Base-by-base conservation (phyloP, 108 stramenopile genomes). In the Parietichytrium sp. region DNA sequence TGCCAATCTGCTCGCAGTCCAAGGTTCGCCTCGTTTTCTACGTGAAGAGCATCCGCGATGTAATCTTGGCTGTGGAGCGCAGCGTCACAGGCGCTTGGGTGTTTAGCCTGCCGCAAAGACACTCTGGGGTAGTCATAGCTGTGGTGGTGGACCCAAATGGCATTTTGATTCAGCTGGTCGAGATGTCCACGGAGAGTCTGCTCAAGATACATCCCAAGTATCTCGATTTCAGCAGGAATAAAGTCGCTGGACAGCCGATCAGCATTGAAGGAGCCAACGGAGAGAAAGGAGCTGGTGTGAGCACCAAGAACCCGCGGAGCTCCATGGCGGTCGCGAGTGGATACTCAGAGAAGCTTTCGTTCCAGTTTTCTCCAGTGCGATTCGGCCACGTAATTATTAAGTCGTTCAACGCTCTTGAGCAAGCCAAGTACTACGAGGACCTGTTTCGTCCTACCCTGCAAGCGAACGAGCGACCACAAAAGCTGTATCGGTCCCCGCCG, bases 101-200 rank as follows among this genome's bases (percentile, higher is more conserved):
- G 10, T 72, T 72, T n/a, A 33, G 61, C 61, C 20, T 38, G 36
- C 61, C 61, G 33, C 61, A 72, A 45, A 33, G 61, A 8, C 61
- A 72, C 42, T 8, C 61, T 10, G 45, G 29, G 10, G 61, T 72
- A 0, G 38, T 72, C 42, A 72, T 72, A 45, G 61, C 61, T n/a
- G 25, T 72, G 23, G 33, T 72, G 7, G 61, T 72, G 20, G 61
- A 72, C 61, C 61, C 61, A 7, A 72, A 72, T 72, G 61, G 61
- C 10, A 72, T 72, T 72, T 42, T 72, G 23, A 20, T 72, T 25
- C 38, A 72, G 42, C 61, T 72, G 23, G 61, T 72, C 10, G 61
- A 72, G 20, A 72, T 72, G 61, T 6, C 61, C 38, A n/a, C n/a
- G n/a, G 33, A 72, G 1, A 25, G 20, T 42, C 20, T 72, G 38